Percentiles rank a stretch among this genome's conserved stretches.
phyloP scores from a whole-genome alignment of 2,329 filamentous ascomycete genomes.

The Sporothrix luriei region DNA sequence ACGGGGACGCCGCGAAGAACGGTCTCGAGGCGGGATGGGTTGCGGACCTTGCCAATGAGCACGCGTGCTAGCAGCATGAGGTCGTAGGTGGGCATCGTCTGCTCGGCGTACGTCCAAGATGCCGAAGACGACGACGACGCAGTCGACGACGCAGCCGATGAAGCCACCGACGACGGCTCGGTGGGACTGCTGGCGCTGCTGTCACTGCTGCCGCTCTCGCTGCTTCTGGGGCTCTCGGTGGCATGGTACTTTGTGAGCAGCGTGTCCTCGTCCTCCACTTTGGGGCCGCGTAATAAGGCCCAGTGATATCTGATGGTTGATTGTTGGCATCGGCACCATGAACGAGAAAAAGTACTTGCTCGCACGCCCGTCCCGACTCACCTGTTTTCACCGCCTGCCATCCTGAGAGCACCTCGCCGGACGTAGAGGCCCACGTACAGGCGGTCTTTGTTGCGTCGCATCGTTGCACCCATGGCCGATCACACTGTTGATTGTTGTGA shows the following conservation, averaged over 20 bases:
- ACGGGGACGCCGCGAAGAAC: constrained; percentile 13
- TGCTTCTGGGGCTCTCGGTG: not conserved
- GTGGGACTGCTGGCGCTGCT: constrained; percentile 2
- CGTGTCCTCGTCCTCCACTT: constrained; percentile 16
- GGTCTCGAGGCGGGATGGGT: constrained; percentile 12
- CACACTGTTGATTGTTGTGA: not conserved
- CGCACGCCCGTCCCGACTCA: not conserved
- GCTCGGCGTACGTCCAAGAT: constrained; percentile 16
- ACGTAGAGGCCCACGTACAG: constrained; percentile 29
- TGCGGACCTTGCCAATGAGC: constrained; percentile 23
- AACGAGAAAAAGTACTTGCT: not conserved
- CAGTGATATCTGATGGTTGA: constrained; percentile 24
- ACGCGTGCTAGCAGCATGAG: constrained; percentile 26
- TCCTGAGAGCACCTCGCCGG: not conserved
- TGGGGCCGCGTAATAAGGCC: constrained; percentile 26
- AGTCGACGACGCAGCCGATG: not conserved
- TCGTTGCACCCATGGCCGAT: constrained; percentile 18
- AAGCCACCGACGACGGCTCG: not conserved
- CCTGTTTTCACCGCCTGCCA: constrained; percentile 23
- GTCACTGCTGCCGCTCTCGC: not conserved
- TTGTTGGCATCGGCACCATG: not conserved
- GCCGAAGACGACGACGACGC: not conserved
- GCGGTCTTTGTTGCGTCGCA: constrained; percentile 24
- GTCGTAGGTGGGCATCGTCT: constrained; percentile 4
- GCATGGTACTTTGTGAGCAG: constrained; percentile 27